phyloP scores from a whole-genome alignment of 1,284 basidiomycete genomes.

The Trichosporon sp. region DNA sequence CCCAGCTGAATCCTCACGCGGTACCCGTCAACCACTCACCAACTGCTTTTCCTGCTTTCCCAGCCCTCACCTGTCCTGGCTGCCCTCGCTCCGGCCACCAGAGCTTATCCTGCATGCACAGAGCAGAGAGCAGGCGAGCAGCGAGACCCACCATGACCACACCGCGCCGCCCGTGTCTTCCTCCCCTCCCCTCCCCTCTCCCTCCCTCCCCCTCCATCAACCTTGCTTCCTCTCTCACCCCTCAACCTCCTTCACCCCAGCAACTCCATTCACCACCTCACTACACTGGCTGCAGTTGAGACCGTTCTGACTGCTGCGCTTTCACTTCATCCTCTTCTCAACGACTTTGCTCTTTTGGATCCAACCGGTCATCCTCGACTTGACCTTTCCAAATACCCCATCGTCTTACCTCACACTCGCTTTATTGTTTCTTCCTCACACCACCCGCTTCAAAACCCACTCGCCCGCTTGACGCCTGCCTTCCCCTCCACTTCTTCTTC shows the following conservation, averaged over 20 bases:
- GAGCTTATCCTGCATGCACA: too few species aligned
- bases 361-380: not conserved
- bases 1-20: too few species aligned
- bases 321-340: not conserved
- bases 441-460: not conserved
- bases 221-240: not conserved
- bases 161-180: too few species aligned
- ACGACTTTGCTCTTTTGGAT: not conserved
- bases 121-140: too few species aligned
- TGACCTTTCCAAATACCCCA: not conserved
- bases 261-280: not conserved
- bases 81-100: too few species aligned
- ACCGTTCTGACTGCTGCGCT: not conserved
- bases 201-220: not conserved
- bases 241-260: not conserved
- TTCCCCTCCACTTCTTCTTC: not conserved
- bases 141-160: too few species aligned
- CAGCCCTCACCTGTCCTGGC: not conserved
- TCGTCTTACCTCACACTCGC: not conserved
- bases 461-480: not conserved
- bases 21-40: not conserved
- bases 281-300: slow-evolving; percentile 8
- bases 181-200: not conserved
- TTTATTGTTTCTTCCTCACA: not conserved
- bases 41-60: not conserved